Conservation (phyloP, 768 basidiomycete genomes). For the Panaeolus cyanescens region DNA sequence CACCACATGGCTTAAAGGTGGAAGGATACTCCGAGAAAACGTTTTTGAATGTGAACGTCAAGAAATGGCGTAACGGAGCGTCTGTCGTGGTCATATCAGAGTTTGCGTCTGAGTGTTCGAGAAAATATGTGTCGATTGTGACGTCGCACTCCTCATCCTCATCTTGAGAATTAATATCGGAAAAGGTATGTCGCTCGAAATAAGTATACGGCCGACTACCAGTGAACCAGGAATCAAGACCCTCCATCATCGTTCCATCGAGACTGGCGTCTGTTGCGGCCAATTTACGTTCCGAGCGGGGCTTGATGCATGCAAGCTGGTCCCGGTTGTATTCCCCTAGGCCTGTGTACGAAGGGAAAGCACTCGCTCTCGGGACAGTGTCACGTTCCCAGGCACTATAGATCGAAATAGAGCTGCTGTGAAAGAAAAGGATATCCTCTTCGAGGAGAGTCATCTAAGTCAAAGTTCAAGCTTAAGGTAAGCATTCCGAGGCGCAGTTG, state of each 20-base stretch:
- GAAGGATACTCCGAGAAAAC: not conserved
- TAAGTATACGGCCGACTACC: not conserved
- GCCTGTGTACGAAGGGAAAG: not conserved
- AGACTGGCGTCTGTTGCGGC: not conserved
- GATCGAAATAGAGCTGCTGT: not conserved
- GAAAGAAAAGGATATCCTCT: not conserved
- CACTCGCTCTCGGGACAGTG: not conserved
- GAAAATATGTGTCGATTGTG: not conserved
- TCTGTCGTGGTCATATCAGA: not conserved
- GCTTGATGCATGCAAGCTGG: not conserved
- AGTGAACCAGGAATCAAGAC: not conserved
- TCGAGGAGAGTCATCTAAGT: not conserved
- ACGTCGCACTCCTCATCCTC: no score
- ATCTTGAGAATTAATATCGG: no score
- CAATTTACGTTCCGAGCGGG: not conserved
- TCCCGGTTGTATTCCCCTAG: no score
- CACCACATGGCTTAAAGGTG: not conserved
- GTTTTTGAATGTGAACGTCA: not conserved
- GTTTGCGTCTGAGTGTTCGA: not conserved
- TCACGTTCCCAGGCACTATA: not conserved
- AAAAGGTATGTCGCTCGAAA: no score
- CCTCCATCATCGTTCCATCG: not conserved
- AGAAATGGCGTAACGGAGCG: not conserved
- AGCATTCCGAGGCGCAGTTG: no score
- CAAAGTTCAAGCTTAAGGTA: not conserved